Percentiles rank a stretch among this genome's conserved stretches.
phyloP scores from a whole-genome alignment of 2,329 filamentous ascomycete species.

The Parasarocladium wereldwijsianum region DNA sequence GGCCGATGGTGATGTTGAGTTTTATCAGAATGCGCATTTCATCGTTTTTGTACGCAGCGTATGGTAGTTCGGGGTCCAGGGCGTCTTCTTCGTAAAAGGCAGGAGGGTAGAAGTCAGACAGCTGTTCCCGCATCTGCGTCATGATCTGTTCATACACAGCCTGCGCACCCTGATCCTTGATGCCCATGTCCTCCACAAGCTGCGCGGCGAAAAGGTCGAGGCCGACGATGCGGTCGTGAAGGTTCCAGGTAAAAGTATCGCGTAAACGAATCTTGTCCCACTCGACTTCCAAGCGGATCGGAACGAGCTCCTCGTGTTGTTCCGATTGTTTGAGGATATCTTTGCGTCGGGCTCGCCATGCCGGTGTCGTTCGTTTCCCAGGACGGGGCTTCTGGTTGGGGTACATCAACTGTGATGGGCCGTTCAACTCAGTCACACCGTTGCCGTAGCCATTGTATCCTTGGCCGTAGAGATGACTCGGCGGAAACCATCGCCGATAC shows the following conservation, averaged over 20 bases:
- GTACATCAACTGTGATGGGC: constrained; percentile 61
- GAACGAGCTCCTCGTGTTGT: constrained; percentile 80
- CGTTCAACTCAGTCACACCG: constrained; percentile 59
- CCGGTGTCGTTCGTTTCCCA: constrained; percentile 59
- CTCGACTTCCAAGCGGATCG: constrained; percentile 83
- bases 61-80: constrained; percentile 77
- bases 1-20: constrained; percentile 92
- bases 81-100: constrained; percentile 82
- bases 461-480: constrained; percentile 46
- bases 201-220: constrained; percentile 77
- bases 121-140: constrained; percentile 70
- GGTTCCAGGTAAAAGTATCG: constrained; percentile 97
- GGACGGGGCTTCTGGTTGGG: constrained; percentile 61
- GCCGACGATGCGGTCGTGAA: constrained; percentile 74
- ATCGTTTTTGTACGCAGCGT: constrained; percentile 93
- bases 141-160: constrained; percentile 46
- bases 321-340: constrained; percentile 79
- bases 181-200: constrained; percentile 78
- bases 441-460: constrained; percentile 89
- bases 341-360: constrained; percentile 61
- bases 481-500: constrained; percentile 39
- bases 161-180: constrained; percentile 52
- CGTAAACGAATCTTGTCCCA: constrained; percentile 90
- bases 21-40: constrained; percentile 96
- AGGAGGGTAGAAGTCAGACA: constrained; percentile 87